Percentiles rank a stretch among this genome's conserved stretches.
These are phyloP conservation scores for Ogataea naganishii DNA, from an alignment of 805 yeast genomes.

Conservation along the genomic window DNA sequence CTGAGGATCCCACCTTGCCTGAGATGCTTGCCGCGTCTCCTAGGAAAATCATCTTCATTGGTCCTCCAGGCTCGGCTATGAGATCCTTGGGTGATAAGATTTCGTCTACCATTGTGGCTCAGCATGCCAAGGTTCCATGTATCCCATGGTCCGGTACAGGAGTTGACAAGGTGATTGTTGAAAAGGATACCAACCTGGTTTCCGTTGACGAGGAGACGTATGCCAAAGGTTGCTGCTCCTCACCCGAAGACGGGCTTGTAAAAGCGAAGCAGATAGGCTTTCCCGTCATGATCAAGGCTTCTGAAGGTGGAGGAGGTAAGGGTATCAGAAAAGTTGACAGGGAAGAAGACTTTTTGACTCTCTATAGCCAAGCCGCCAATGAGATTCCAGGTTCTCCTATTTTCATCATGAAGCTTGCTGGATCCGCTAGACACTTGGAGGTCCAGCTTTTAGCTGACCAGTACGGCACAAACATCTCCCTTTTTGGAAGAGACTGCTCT, in stretches of 20 bases:
- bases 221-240: slow-evolving; percentile 76
- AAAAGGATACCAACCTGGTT: slow-evolving; percentile 64
- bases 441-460: slow-evolving; percentile 97
- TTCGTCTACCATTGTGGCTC: slow-evolving; percentile 97
- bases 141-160: slow-evolving; percentile 99
- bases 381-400: slow-evolving; percentile 99
- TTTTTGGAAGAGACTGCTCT: slow-evolving; percentile 98
- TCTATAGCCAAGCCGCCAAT: slow-evolving; percentile 89
- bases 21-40: slow-evolving; percentile 92
- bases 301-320: slow-evolving; percentile 99
- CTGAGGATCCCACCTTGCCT: slow-evolving; percentile 95
- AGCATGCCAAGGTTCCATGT: slow-evolving; percentile 96
- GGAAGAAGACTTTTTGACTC: slow-evolving; percentile 66
- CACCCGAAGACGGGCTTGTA: slow-evolving; percentile 81
- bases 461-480: slow-evolving; percentile 93
- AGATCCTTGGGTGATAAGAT: slow-evolving; percentile 98
- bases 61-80: slow-evolving; percentile 99
- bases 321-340: slow-evolving; percentile 95
- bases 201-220: slow-evolving; percentile 82
- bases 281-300: slow-evolving; percentile 98
- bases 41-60: slow-evolving; percentile 84
- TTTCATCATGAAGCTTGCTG: slow-evolving; percentile 95
- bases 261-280: slow-evolving; percentile 87
- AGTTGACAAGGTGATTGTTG: slow-evolving; percentile 71
- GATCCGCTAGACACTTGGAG: slow-evolving; percentile 95